Percentiles rank a stretch among this genome's conserved stretches.
Evolutionary conservation across 306 rosid genomes (phyloP).

Genomic region (Fagus sylvatica): DNA sequence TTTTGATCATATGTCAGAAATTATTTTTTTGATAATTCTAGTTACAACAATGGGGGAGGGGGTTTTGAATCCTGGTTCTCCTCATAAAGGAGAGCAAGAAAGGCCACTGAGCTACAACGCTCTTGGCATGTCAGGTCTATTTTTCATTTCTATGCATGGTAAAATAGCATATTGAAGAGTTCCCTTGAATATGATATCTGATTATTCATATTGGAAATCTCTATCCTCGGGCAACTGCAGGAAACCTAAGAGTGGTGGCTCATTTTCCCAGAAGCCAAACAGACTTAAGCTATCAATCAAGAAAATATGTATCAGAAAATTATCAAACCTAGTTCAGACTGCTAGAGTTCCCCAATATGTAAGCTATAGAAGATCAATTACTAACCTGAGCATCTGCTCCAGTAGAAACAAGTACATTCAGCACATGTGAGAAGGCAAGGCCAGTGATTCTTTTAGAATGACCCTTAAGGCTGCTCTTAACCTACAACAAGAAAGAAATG

Average conservation of each 20-base stretch:
- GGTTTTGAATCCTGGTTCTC: no score
- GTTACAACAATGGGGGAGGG: no score
- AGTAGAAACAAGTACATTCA: slow-evolving; percentile 56
- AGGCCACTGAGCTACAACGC: no score
- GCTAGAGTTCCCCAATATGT: background rate
- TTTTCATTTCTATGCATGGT: background rate
- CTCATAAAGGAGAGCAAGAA: no score
- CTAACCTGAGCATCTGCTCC: slow-evolving; percentile 69
- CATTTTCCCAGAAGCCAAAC: background rate
- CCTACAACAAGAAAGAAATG: slow-evolving; percentile 40
- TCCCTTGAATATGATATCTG: background rate
- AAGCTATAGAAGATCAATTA: background rate
- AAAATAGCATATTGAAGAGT: background rate
- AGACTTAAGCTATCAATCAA: background rate
- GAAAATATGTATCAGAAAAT: background rate
- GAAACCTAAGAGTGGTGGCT: background rate
- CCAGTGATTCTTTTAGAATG: slow-evolving; percentile 65
- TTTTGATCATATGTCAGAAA: background rate
- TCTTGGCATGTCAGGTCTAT: background rate
- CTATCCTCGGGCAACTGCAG: background rate
- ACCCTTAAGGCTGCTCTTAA: slow-evolving; percentile 60
- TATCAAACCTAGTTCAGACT: background rate
- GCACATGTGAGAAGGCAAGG: slow-evolving; percentile 54
- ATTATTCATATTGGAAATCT: background rate
- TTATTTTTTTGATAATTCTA: background rate